These are phyloP conservation scores for Aspergillus novofumigatus DNA, from an alignment of 2,329 filamentous ascomycete genomes.

Conservation along the genomic window DNA sequence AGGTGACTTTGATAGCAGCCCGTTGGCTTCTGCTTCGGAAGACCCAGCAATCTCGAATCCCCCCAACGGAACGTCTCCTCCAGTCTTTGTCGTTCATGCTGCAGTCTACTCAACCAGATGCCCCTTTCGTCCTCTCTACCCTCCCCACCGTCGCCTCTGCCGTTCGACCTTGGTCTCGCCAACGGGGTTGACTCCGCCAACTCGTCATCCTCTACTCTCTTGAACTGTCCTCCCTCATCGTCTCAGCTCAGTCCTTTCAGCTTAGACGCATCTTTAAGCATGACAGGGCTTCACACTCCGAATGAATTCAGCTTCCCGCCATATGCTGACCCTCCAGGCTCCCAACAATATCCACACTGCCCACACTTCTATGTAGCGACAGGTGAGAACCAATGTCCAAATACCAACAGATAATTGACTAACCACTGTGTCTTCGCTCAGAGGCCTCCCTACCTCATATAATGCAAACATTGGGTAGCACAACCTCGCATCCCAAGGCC, in stretches of 20 bases:
- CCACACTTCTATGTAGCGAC: slow-evolving; percentile 7
- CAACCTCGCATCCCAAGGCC: slow-evolving; percentile 8
- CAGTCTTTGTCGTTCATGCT: slow-evolving; percentile 1
- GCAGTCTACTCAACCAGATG: not conserved
- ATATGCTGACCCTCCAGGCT: not conserved
- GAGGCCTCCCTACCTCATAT: slow-evolving; percentile 17
- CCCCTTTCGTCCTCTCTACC: not conserved
- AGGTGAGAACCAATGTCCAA: slow-evolving; percentile 3
- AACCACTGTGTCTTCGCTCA: not conserved
- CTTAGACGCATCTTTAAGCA: not conserved
- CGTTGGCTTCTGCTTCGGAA: slow-evolving; percentile 1
- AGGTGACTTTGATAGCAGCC: slow-evolving; percentile 4
- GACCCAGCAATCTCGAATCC: not conserved
- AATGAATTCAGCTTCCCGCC: not conserved
- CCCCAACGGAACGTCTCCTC: not conserved
- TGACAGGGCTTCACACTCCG: not conserved
- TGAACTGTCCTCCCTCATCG: not conserved
- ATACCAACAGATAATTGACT: not conserved
- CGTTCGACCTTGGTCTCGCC: not conserved
- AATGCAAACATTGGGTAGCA: slow-evolving; percentile 11
- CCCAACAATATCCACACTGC: not conserved
- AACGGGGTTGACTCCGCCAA: not conserved
- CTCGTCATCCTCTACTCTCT: not conserved
- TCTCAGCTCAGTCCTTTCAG: not conserved
- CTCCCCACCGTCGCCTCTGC: not conserved